Percentiles rank a stretch among this genome's conserved stretches.
These are phyloP conservation scores for Colletotrichum salicis DNA, from an alignment of 2,329 filamentous ascomycete genomes.

Conservation along the genomic window DNA sequence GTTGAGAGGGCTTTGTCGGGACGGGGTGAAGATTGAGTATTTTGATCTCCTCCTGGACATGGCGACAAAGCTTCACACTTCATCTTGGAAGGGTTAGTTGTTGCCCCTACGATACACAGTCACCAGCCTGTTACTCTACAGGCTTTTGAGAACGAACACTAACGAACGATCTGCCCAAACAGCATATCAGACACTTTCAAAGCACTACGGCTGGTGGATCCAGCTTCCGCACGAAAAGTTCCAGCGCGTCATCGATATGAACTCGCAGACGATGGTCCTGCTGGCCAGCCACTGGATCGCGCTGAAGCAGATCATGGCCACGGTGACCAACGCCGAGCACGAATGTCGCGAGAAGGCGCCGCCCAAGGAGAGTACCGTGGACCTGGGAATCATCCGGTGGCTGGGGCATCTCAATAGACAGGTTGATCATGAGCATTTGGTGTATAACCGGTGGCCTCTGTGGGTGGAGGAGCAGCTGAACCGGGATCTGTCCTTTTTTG, in stretches of 20 bases:
- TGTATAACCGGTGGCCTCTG: constrained; percentile 63
- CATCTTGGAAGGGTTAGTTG: constrained; percentile 63
- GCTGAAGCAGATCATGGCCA: constrained; percentile 64
- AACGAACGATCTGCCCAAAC: constrained; percentile 4
- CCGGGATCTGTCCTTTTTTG: constrained; percentile 58
- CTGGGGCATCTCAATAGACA: constrained; percentile 60
- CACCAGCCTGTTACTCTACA: background rate
- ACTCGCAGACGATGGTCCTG: constrained; percentile 58
- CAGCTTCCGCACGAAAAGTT: constrained; percentile 64
- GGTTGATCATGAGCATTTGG: constrained; percentile 55
- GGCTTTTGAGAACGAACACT: background rate
- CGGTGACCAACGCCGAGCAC: constrained; percentile 56
- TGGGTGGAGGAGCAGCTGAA: constrained; percentile 65
- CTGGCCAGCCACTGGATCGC: constrained; percentile 66
- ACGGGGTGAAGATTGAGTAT: constrained; percentile 58
- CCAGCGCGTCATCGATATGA: constrained; percentile 59
- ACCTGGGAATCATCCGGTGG: constrained; percentile 61
- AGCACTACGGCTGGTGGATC: constrained; percentile 69
- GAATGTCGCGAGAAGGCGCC: constrained; percentile 45
- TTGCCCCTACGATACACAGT: background rate
- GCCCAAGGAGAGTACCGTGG: constrained; percentile 41
- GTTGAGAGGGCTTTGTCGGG: constrained; percentile 56
- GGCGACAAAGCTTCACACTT: constrained; percentile 61
- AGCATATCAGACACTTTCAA: constrained; percentile 62
- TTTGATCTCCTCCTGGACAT: constrained; percentile 56